Conservation (phyloP, 768 basidiomycete genomes). For the Amanita rubescens region DNA sequence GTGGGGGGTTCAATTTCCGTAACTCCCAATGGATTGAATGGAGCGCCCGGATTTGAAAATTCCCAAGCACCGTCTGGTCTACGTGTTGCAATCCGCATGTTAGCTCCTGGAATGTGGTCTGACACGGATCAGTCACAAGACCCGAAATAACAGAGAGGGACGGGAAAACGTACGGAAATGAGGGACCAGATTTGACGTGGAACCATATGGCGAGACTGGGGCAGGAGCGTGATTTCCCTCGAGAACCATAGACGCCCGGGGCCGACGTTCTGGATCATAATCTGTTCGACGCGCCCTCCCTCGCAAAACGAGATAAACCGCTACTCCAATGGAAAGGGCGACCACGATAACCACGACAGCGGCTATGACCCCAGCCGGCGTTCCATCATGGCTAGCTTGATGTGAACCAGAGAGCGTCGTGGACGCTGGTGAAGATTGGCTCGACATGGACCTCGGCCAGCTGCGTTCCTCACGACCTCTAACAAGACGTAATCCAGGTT, state of each 20-base stretch:
- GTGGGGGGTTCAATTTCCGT: conserved; percentile 23
- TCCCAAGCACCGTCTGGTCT: conserved; percentile 50
- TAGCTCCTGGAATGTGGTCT: conserved; percentile 46
- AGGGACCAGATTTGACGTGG: not conserved
- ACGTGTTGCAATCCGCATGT: conserved; percentile 52
- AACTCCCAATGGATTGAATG: conserved; percentile 32
- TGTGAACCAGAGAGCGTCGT: not conserved
- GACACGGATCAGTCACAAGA: not conserved
- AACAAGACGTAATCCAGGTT: not conserved
- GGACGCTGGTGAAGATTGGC: not conserved
- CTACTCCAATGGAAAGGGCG: not conserved
- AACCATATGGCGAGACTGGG: conserved; percentile 1
- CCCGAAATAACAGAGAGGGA: not conserved
- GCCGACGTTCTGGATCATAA: not conserved
- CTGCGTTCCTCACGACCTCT: not conserved
- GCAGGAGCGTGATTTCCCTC: conserved; percentile 3
- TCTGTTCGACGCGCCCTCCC: not conserved
- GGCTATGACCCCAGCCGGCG: not conserved
- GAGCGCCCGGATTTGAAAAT: conserved; percentile 35
- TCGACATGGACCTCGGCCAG: not conserved
- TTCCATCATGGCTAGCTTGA: not conserved
- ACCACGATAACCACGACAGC: not conserved
- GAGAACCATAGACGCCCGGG: not conserved
- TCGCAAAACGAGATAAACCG: not conserved
- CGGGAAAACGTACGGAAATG: not conserved